A percentile compares a stretch with the other conserved stretches of the same genome.
Conservation (phyloP, 352 stramenopile species). For the Phytopythium chamaehyphon region DNA sequence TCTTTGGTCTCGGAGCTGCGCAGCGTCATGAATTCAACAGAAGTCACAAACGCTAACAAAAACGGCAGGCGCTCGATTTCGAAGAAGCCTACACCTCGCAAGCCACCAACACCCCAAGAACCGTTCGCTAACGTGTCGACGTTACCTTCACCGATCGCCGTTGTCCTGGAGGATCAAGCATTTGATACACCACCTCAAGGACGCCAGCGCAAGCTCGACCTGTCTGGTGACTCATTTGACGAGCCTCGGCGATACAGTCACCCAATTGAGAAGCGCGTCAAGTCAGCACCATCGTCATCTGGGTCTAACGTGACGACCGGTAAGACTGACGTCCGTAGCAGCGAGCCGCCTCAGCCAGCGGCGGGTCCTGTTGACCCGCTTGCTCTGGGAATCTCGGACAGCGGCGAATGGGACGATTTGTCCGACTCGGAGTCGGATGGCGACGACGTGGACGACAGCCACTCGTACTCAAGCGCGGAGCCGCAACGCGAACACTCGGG, state of each 20-base stretch:
- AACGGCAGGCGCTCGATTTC: conserved; percentile 21
- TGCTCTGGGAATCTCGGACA: conserved; percentile 22
- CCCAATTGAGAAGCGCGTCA: background rate
- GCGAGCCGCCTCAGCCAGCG: conserved; percentile 2
- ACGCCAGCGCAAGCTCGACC: too few species aligned
- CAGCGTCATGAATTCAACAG: conserved; percentile 67
- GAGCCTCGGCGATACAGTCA: too few species aligned
- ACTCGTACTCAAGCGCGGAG: conserved; percentile 1
- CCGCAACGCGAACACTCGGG: background rate
- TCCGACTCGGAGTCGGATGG: conserved; percentile 27
- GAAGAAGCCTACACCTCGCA: conserved; percentile 1
- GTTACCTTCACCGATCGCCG: conserved; percentile 8
- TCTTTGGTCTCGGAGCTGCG: conserved; percentile 52
- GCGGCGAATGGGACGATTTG: conserved; percentile 14
- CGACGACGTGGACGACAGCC: conserved; percentile 23
- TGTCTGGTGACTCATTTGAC: too few species aligned
- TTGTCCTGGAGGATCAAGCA: conserved; percentile 3
- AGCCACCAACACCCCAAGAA: conserved; percentile 2
- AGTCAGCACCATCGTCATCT: conserved; percentile 1
- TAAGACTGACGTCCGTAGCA: background rate
- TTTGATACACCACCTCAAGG: background rate
- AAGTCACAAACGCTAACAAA: conserved; percentile 30
- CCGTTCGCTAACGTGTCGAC: conserved; percentile 5
- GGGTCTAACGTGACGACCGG: background rate
- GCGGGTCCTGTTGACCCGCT: conserved; percentile 20